phyloP scores from a whole-genome alignment of 2,329 filamentous ascomycete species.

The Exophiala sp. region DNA sequence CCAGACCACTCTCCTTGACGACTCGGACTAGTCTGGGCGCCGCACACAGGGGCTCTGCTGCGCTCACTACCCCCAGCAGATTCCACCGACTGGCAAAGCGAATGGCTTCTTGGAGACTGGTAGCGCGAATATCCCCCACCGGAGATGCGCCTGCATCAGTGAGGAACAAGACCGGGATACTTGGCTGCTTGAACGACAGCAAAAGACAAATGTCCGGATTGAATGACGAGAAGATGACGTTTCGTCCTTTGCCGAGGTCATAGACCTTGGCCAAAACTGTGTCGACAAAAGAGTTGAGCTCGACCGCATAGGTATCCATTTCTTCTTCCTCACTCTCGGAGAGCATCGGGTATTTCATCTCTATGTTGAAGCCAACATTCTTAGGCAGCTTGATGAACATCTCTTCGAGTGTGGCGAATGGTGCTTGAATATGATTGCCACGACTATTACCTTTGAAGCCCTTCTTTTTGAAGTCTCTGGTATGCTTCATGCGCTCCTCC shows the following conservation, averaged over 20 bases:
- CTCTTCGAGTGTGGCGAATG: constrained; percentile 92
- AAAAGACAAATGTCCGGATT: constrained; percentile 96
- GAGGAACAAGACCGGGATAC: constrained; percentile 90
- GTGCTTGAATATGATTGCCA: constrained; percentile 90
- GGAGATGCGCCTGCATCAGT: constrained; percentile 79
- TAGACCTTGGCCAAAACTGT: constrained; percentile 89
- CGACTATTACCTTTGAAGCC: constrained; percentile 95
- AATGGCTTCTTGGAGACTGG: constrained; percentile 89
- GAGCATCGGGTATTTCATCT: constrained; percentile 99
- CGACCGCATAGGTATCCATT: constrained; percentile 94
- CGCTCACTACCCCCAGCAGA: constrained; percentile 81
- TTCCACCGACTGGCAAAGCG: constrained; percentile 95
- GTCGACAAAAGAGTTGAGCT: constrained; percentile 95
- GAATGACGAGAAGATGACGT: constrained; percentile 96
- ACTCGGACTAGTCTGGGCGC: constrained; percentile 85
- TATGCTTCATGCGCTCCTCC: constrained; percentile 93
- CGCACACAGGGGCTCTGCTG: constrained; percentile 83
- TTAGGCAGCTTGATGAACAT: constrained; percentile 82
- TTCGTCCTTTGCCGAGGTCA: constrained; percentile 73
- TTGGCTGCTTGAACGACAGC: constrained; percentile 94
- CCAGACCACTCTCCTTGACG: constrained; percentile 88
- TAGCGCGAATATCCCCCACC: constrained; percentile 85
- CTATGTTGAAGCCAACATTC: constrained; percentile 91
- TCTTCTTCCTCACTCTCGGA: constrained; percentile 92
- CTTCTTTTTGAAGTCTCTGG: constrained; percentile 87